Base-by-base conservation (phyloP, 2,329 filamentous ascomycete genomes). In the Bertia moriformis region DNA sequence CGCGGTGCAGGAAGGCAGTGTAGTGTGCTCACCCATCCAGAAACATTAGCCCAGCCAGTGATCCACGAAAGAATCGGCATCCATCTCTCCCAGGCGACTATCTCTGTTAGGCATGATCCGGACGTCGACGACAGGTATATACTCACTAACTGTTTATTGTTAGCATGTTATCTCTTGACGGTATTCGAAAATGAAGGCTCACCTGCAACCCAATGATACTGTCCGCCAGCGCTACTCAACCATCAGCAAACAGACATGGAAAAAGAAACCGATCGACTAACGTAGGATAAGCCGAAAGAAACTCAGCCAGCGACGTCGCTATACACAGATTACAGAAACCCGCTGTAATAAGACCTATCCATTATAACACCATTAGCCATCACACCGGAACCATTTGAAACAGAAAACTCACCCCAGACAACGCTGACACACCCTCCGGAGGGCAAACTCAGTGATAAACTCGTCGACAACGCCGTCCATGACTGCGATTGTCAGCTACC, bases 131-230 rank as follows among this genome's bases (percentile, higher is more conserved):
- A 29, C 24, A 29, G 10, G 24, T 10, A 10, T 10, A 10, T 10
- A 29, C 24, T 29, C 24, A 55, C 53, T 41, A 52, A 56, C 53
- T 55, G 32, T 51, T n/a, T n/a, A n/a, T n/a, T n/a, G n/a, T n/a
- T n/a, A n/a, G n/a, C n/a, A n/a, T n/a, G n/a, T n/a, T n/a, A n/a
- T n/a, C n/a, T n/a, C n/a, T n/a, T n/a, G n/a, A n/a, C n/a, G n/a
- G n/a, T n/a, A n/a, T n/a, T n/a, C n/a, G n/a, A n/a, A n/a, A n/a
- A n/a, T n/a, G 15, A 30, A n/a, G 19, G 18, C 19, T 37, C 48
- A 53, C 56, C 63, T 40, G 79, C 77, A 2, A 78, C 80, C 80
- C 79, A 84, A 51, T 84, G 77, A 46, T 85, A 84, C 54, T 79
- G 70, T 13, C 71, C 76, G 45, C 69, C 71, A 3, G 71, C 70